Evolutionary conservation across 495 filamentous ascomycete species (phyloP), one percentile per base, ranked within the genome.

Genomic region (Podospora pseudoanserina): DNA sequence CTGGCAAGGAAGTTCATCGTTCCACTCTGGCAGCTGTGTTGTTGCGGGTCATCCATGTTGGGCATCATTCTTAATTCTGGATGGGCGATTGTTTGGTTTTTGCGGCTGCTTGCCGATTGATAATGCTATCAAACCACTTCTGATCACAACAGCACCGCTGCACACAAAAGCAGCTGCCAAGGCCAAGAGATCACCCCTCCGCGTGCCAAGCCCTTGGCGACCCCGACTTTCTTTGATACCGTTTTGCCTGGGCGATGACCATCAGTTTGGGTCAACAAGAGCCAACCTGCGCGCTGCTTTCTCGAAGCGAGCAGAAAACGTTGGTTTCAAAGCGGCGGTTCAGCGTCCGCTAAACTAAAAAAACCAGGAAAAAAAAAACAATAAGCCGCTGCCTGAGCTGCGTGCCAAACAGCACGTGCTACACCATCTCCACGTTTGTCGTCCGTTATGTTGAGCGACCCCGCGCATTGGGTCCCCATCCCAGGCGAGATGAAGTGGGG

Each of bases 131-230:
- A 49, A 49, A 13, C 39, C 39, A 49, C 39, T 13, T 13, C 39
- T 49, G 39, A 13, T 49, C 39, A 49, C 39, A 11, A 11, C 39
- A 49, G 39, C 34, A 39, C 34, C 20, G 20, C 20, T 23, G 30
- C 30, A 32, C 30, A 32, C 30, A 32, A 32, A 32, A 49, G 15
- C 39, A 49, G 7, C 39, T 13, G 39, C 44, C 20, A 68, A 71
- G 66, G 39, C 44, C 20, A 68, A 71, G 66, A 68, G 66, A 66
- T 68, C 66, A 68, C 58, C 58, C 62, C 69, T 71, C 69, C 63
- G 63, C 66, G 58, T 20, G 69, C 66, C 69, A 68, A 71, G 63
- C 11, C 1, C 69, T 71, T 71, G 69, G 69, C 69, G 54, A 68
- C 69, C 69, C 63, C 61, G 57, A 66, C 63, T 64, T 32, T 53